Conservation (phyloP, 345 rosid species). For the Litchi chinensis region DNA sequence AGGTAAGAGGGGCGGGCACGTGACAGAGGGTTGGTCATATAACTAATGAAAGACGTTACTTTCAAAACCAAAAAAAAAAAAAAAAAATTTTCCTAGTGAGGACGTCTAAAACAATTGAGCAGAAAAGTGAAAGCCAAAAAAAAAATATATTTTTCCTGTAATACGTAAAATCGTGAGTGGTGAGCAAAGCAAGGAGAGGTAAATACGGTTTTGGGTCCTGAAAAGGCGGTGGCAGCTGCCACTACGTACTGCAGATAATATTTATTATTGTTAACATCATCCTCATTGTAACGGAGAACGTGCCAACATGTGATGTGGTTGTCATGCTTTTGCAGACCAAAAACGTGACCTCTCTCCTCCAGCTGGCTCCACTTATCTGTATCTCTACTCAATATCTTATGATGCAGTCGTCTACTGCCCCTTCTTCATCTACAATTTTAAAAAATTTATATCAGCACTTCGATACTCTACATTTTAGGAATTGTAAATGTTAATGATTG, state of each 20-base stretch:
- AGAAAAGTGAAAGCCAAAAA: too few species aligned
- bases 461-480: too few species aligned
- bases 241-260: neutral
- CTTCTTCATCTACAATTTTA: too few species aligned
- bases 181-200: neutral
- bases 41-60: neutral
- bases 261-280: too few species aligned
- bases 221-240: neutral
- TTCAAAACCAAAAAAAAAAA: too few species aligned
- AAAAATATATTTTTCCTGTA: neutral
- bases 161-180: neutral
- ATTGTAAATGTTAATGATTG: too few species aligned
- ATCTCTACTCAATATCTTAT: too few species aligned
- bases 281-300: neutral
- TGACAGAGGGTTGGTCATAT: neutral
- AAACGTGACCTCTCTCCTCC: neutral
- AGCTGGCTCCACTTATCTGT: too few species aligned
- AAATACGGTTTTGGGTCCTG: neutral
- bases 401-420: too few species aligned
- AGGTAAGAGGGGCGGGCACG: too few species aligned
- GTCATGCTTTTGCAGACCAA: neutral
- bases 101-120: neutral
- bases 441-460: too few species aligned
- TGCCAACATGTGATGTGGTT: constrained; percentile 32
- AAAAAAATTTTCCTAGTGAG: too few species aligned